Percentiles rank a stretch among this genome's conserved stretches.
Evolutionary conservation across 2,329 filamentous ascomycete species (phyloP).

Genomic region (Aureobasidium vineae): DNA sequence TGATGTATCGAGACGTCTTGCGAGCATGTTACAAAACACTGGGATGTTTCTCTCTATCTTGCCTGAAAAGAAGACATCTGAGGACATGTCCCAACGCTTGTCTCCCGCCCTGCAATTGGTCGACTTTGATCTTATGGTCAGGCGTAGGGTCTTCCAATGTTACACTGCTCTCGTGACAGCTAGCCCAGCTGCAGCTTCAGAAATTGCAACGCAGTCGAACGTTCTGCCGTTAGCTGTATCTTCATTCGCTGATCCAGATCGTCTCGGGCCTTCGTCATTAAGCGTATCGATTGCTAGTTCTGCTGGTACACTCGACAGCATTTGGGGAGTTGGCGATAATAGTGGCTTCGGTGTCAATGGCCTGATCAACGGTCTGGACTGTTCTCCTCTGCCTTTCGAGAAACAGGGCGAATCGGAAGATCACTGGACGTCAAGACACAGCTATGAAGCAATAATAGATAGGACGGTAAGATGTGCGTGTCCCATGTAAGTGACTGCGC

Average conservation of each 20-base stretch:
- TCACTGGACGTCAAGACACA: conserved; percentile 46
- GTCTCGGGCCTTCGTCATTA: conserved; percentile 78
- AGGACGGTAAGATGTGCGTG: conserved; percentile 39
- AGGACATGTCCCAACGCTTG: conserved; percentile 80
- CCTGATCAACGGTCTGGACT: conserved; percentile 72
- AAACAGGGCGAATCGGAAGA: conserved; percentile 36
- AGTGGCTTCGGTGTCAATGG: conserved; percentile 92
- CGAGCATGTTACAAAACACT: conserved; percentile 92
- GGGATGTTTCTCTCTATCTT: conserved; percentile 83
- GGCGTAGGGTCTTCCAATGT: conserved; percentile 88
- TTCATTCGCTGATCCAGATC: conserved; percentile 89
- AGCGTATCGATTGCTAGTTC: conserved; percentile 90
- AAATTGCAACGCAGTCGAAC: conserved; percentile 86
- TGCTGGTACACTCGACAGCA: conserved; percentile 82
- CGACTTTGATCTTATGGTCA: conserved; percentile 90
- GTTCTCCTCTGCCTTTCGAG: conserved; percentile 66
- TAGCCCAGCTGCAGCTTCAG: conserved; percentile 78
- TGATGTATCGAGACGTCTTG: conserved; percentile 89
- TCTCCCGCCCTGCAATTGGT: conserved; percentile 83
- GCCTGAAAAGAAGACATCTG: conserved; percentile 77
- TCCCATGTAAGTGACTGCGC: neutral
- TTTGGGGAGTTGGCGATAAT: conserved; percentile 96
- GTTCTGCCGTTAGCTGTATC: conserved; percentile 85
- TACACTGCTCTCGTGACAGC: conserved; percentile 89
- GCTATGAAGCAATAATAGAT: conserved; percentile 65